Conservation (phyloP, 306 rosid genomes). For the Ochetophila trinervis region DNA sequence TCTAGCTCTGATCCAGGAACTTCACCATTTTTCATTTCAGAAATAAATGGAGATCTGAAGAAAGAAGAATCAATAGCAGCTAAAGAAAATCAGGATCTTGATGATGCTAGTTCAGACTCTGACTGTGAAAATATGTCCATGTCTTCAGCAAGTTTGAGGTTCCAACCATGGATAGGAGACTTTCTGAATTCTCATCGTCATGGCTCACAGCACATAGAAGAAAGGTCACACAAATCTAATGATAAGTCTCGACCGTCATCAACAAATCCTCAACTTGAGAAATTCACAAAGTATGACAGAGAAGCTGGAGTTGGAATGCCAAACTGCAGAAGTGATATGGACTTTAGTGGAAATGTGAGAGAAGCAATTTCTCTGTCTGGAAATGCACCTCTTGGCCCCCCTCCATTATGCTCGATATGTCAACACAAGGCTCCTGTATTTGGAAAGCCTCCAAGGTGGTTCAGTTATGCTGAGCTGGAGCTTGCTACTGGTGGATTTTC, state of each 20-base stretch:
- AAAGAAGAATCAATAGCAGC: constrained; percentile 50
- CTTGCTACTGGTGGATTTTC: constrained; percentile 97
- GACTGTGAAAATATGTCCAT: constrained; percentile 71
- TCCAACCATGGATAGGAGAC: constrained; percentile 82
- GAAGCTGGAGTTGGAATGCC: constrained; percentile 59
- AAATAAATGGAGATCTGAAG: constrained; percentile 60
- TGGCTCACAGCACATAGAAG: constrained; percentile 44
- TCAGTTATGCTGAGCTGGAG: constrained; percentile 87
- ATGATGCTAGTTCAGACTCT: constrained; percentile 70
- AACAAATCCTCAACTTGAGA: constrained; percentile 52
- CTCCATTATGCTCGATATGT: constrained; percentile 95
- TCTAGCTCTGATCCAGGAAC: constrained; percentile 96
- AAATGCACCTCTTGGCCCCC: constrained; percentile 85
- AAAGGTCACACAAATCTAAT: constrained; percentile 43
- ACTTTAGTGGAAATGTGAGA: constrained; percentile 76
- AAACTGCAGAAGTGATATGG: constrained; percentile 48
- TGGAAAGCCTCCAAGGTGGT: constrained; percentile 97
- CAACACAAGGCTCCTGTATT: constrained; percentile 99
- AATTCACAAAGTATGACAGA: constrained; percentile 60
- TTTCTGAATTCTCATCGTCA: constrained; percentile 51
- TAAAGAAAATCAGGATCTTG: constrained; percentile 57
- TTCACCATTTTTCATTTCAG: constrained; percentile 76
- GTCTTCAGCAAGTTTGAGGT: constrained; percentile 76
- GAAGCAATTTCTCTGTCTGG: constrained; percentile 83
- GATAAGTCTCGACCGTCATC: constrained; percentile 54